A percentile compares a stretch with the other conserved stretches of the same genome.
Conservation (phyloP, 176 grass and related monocot species). For the Bothriochloa decipiens region DNA sequence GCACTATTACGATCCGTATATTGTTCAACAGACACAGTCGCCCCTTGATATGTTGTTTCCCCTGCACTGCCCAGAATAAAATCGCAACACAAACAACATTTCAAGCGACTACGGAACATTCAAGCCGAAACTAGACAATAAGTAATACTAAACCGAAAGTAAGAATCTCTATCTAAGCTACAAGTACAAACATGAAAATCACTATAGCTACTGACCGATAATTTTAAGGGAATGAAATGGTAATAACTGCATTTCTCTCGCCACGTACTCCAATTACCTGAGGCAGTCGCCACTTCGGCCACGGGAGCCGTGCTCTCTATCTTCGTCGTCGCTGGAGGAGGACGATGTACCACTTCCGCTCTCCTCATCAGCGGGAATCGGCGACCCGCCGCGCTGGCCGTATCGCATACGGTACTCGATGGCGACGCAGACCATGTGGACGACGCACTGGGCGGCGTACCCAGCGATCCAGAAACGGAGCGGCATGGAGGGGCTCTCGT, state of each 20-base stretch:
- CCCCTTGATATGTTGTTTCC: neutral
- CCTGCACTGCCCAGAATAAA: constrained; percentile 11
- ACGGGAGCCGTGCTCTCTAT: neutral
- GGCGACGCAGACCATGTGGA: constrained; percentile 64
- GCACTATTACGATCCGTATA: neutral
- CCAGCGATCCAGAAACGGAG: constrained; percentile 65
- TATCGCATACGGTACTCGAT: constrained; percentile 62
- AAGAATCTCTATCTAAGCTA: neutral
- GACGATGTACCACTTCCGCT: constrained; percentile 33
- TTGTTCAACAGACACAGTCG: neutral
- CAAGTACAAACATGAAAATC: neutral
- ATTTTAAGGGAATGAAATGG: neutral
- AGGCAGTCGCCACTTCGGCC: neutral
- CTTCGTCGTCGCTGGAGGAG: constrained; percentile 35
- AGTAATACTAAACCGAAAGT: neutral
- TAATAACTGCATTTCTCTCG: neutral
- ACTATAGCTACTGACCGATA: neutral
- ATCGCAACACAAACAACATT: constrained; percentile 7
- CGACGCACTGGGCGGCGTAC: constrained; percentile 70
- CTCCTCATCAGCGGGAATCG: constrained; percentile 29
- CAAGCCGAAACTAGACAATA: neutral
- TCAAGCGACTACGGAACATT: neutral
- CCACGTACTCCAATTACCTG: constrained; percentile 22
- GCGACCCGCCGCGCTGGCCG: constrained; percentile 17
- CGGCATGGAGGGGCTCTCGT: constrained; percentile 56